phyloP scores from a whole-genome alignment of 106 monocot genomes.

The Dioscorea alata region DNA sequence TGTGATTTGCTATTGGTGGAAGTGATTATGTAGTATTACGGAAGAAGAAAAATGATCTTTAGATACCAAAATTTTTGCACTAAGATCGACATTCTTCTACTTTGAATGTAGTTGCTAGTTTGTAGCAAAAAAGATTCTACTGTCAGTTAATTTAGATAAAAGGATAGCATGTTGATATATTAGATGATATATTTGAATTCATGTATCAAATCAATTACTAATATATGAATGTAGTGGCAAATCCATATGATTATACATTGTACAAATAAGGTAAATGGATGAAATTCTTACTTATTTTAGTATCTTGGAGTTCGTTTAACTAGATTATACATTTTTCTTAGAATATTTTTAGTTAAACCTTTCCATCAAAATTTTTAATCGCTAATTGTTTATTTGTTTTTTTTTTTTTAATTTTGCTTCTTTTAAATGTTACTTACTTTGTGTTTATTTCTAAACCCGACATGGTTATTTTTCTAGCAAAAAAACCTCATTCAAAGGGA shows the following conservation, averaged over 20 bases:
- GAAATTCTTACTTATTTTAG: conserved; percentile 13
- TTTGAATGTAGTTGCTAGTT: conserved; percentile 79
- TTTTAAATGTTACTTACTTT: too few species aligned
- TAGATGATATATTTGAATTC: conserved; percentile 43
- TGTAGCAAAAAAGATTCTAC: conserved; percentile 61
- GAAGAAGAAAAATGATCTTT: conserved; percentile 49
- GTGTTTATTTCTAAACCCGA: too few species aligned
- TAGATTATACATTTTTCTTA: background rate
- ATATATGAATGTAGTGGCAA: conserved; percentile 84
- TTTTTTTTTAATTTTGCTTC: too few species aligned
- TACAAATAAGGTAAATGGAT: conserved; percentile 65
- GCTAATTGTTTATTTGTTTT: too few species aligned
- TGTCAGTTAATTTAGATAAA: conserved; percentile 87
- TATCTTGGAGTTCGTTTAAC: too few species aligned
- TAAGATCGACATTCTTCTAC: conserved; percentile 66
- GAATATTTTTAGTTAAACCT: background rate
- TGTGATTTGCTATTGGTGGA: conserved; percentile 75
- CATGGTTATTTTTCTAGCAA: too few species aligned
- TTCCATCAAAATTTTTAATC: too few species aligned
- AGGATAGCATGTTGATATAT: conserved; percentile 67
- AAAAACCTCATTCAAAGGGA: too few species aligned
- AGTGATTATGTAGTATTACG: conserved; percentile 83
- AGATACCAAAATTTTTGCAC: conserved; percentile 62
- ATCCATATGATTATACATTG: conserved; percentile 83
- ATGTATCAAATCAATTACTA: conserved; percentile 74